phyloP scores from a whole-genome alignment of 2,329 filamentous ascomycete genomes.

The Stagonosporopsis cucurbitacearum region DNA sequence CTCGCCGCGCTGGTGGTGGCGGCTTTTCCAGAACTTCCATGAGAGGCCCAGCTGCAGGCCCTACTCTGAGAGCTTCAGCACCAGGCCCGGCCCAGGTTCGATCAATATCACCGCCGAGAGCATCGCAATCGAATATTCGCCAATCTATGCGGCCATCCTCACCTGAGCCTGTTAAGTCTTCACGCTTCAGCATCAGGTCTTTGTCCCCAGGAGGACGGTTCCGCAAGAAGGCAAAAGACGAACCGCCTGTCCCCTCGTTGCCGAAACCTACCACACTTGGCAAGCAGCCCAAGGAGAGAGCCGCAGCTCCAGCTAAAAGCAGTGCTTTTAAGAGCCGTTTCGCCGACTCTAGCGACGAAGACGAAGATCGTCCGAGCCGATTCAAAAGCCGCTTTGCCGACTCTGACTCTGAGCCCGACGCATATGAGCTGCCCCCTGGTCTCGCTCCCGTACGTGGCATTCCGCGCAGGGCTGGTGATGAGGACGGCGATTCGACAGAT shows the following conservation, averaged over 20 bases:
- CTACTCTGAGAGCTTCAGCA: constrained; percentile 39
- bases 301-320: constrained; percentile 20
- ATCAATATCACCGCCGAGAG: constrained; percentile 50
- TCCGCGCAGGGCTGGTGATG: constrained; percentile 59
- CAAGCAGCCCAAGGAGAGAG: constrained; percentile 33
- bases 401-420: constrained; percentile 63
- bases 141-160: constrained; percentile 45
- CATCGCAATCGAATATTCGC: constrained; percentile 36
- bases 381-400: constrained; percentile 59
- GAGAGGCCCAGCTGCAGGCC: constrained; percentile 56
- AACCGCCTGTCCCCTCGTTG: constrained; percentile 9
- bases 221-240: constrained; percentile 45
- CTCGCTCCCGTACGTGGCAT: constrained; percentile 66
- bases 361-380: constrained; percentile 40
- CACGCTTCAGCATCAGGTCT: constrained; percentile 73
- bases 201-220: constrained; percentile 69
- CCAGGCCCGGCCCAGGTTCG: constrained; percentile 36
- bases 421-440: constrained; percentile 48
- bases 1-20: constrained; percentile 52
- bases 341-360: constrained; percentile 72
- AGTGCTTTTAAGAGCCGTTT: constrained; percentile 60
- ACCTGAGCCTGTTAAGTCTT: constrained; percentile 47
- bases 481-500: constrained; percentile 65
- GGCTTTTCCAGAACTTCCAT: constrained; percentile 74
- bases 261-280: background rate